Base-by-base conservation (phyloP, 768 basidiomycete species). In the Kwoniella sp. region DNA sequence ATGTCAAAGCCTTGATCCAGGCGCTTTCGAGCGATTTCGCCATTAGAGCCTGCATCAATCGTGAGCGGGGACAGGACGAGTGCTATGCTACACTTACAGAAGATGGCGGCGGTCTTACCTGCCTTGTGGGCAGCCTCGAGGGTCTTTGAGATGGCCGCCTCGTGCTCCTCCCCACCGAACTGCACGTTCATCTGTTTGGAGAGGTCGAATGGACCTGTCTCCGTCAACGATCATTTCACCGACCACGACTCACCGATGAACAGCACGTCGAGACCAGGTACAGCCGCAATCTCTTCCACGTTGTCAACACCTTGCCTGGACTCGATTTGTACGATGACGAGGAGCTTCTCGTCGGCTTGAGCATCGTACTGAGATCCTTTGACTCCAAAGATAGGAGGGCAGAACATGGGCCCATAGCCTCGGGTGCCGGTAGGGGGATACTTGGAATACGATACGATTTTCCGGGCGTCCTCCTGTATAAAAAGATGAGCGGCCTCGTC, bases 271-370 rank as follows among this genome's bases (percentile, higher is more conserved):
- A 74, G 53, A 37, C 74, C 74, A 0, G 58, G 57, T 1, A 73
- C 71, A 1, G 50, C 47, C 1, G 70, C 70, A 32, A 76, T 76
- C 47, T 70, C 72, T 46, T 70, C 66, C 17, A 68, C 69, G 53
- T 74, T 74, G 49, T 70, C 62, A 1, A 76, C 42, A 5, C 69
- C 74, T 22, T 60, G 38, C 15, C 50, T 44, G 3, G 61, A 64
- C 54, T 76, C 74, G 33, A 76, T 76, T 56, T 76, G 74, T 1
- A 76, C 69, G 40, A 71, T 69, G 37, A 71, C 67, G 15, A 76
- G 46, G 3, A 68, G 56, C 31, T 61, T 59, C 15, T 68, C 58
- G 60, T 73, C 71, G 6, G 71, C 65, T 10, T 50, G 54, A 5
- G 49, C 50, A 19, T 67, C 64, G 51, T 75, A 75, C 19, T 67